Conservation (phyloP, 495 filamentous ascomycete genomes). For the Monascus purpureus region DNA sequence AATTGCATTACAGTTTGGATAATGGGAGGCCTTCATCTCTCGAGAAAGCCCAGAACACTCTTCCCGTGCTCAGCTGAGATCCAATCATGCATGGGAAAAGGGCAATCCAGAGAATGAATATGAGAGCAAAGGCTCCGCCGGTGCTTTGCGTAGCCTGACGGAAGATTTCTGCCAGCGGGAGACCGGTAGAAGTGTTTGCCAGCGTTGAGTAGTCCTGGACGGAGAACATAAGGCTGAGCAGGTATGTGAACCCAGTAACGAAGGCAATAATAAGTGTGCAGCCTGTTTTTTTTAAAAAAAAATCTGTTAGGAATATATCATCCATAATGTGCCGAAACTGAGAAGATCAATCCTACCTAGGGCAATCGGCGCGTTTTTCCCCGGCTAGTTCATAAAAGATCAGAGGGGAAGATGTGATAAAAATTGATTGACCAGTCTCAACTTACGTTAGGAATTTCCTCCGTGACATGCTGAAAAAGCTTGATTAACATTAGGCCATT, state of each 20-base stretch:
- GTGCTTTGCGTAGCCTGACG: constrained; percentile 52
- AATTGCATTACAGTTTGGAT: constrained; percentile 12
- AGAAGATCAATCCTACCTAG: constrained; percentile 9
- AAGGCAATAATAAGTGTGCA: constrained; percentile 31
- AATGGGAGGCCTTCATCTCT: constrained; percentile 43
- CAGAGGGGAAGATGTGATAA: not conserved
- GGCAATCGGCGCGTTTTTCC: constrained; percentile 17
- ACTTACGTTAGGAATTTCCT: constrained; percentile 57
- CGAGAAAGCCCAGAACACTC: constrained; percentile 58
- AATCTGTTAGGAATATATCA: too few species aligned
- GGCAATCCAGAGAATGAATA: constrained; percentile 50
- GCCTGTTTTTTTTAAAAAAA: constrained; percentile 11
- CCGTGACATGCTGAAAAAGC: constrained; percentile 59
- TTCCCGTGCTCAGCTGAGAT: constrained; percentile 47
- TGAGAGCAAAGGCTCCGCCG: constrained; percentile 35
- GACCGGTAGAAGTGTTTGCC: constrained; percentile 31
- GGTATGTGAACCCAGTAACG: constrained; percentile 25
- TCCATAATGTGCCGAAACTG: too few species aligned
- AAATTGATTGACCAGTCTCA: constrained; percentile 6
- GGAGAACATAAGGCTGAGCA: constrained; percentile 33
- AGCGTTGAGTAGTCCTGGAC: constrained; percentile 23
- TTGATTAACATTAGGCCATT: too few species aligned
- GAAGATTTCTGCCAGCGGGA: constrained; percentile 63
- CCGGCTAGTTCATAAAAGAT: constrained; percentile 7
- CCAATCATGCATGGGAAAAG: constrained; percentile 29